Evolutionary conservation across 306 rosid genomes (phyloP).

Genomic region (Trifolium fragiferum): DNA sequence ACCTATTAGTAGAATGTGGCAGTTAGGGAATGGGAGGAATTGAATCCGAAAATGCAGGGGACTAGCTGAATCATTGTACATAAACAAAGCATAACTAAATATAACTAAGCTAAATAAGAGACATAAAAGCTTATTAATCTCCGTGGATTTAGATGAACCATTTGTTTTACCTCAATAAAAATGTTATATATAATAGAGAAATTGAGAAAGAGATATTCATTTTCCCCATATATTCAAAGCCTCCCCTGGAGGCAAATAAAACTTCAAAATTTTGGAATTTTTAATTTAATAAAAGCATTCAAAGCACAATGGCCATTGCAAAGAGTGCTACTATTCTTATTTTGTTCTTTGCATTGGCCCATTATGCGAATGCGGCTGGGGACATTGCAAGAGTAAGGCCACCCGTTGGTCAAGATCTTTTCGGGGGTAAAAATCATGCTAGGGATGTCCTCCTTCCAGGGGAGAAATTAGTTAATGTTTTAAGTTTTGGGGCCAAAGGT

Average conservation of each 20-base stretch:
- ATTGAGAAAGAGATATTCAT: constrained; percentile 31
- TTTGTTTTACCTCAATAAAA: not conserved
- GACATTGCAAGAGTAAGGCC: not conserved
- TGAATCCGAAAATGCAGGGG: not conserved
- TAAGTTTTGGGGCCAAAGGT: constrained; percentile 57
- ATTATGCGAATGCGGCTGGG: not conserved
- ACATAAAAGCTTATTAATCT: constrained; percentile 26
- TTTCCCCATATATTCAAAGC: constrained; percentile 37
- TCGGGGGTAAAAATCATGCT: not conserved
- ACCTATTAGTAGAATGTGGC: constrained; percentile 30
- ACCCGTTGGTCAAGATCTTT: constrained; percentile 43
- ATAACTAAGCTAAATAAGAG: constrained; percentile 33
- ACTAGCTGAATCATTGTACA: not conserved
- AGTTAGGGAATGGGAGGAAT: constrained; percentile 21
- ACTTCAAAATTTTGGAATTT: not conserved
- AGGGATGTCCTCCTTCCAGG: constrained; percentile 45
- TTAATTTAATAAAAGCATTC: not conserved
- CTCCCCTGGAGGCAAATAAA: constrained; percentile 53
- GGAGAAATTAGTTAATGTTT: constrained; percentile 51
- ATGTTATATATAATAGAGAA: constrained; percentile 38
- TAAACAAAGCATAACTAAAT: constrained; percentile 33
- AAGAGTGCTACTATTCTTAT: constrained; percentile 30
- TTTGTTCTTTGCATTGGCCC: constrained; percentile 43
- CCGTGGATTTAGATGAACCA: constrained; percentile 42
- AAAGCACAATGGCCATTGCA: constrained; percentile 56